These are phyloP conservation scores for Talaromyces adpressus DNA, from an alignment of 495 filamentous ascomycete species.

Conservation along the genomic window DNA sequence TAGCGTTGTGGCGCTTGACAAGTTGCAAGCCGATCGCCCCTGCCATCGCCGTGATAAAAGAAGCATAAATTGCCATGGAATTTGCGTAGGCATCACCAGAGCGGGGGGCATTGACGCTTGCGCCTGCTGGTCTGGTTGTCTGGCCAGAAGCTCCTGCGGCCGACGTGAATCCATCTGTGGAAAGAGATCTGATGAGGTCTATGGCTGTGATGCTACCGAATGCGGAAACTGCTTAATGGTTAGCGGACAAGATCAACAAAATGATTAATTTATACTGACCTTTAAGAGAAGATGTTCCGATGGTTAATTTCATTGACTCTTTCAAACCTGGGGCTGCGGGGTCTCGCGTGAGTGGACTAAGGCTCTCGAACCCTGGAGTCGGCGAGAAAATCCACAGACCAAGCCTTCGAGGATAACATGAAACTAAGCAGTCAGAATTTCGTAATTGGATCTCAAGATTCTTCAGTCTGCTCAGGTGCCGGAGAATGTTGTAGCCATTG, in stretches of 20 bases:
- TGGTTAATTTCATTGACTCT: slow-evolving; percentile 25
- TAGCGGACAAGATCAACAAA: slow-evolving; percentile 7
- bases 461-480: slow-evolving; percentile 39
- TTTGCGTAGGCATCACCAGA: slow-evolving; percentile 28
- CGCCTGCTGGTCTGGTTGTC: background rate
- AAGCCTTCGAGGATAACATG: slow-evolving; percentile 34
- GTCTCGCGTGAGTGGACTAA: slow-evolving; percentile 22
- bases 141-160: background rate
- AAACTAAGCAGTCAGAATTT: slow-evolving; percentile 31
- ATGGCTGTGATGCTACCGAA: slow-evolving; percentile 29
- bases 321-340: slow-evolving; percentile 20
- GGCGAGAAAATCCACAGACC: slow-evolving; percentile 39
- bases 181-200: slow-evolving; percentile 33
- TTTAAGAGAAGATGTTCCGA: slow-evolving; percentile 32
- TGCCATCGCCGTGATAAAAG: slow-evolving; percentile 37
- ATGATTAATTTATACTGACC: background rate
- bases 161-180: slow-evolving; percentile 18
- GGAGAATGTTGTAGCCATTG: slow-evolving; percentile 37
- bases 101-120: slow-evolving; percentile 18
- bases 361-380: slow-evolving; percentile 33
- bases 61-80: slow-evolving; percentile 35
- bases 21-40: slow-evolving; percentile 35
- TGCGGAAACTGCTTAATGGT: slow-evolving; percentile 27
- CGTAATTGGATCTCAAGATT: slow-evolving; percentile 35
- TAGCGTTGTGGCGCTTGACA: slow-evolving; percentile 27